These are phyloP conservation scores for Xylaria sp. DNA, from an alignment of 2,329 filamentous ascomycete species.

Conservation along the genomic window DNA sequence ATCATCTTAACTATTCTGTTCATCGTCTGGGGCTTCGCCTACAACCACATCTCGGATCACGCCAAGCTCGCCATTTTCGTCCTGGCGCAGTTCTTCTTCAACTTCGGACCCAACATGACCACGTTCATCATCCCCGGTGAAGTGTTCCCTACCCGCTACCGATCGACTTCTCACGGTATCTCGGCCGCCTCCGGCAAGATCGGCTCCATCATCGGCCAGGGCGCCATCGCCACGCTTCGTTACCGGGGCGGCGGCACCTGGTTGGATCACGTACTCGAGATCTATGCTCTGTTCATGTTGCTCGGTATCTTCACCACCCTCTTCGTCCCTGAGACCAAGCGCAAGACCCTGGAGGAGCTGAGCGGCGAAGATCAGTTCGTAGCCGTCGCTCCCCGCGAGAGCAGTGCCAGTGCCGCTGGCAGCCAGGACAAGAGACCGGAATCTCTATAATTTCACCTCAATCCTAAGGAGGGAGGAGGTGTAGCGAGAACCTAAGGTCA, in stretches of 20 bases:
- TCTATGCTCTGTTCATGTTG: slow-evolving; percentile 81
- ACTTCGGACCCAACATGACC: slow-evolving; percentile 68
- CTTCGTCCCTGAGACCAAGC: slow-evolving; percentile 79
- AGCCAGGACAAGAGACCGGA: slow-evolving; percentile 37
- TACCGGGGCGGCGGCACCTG: slow-evolving; percentile 67
- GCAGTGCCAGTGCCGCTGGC: slow-evolving; percentile 13
- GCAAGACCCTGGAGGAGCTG: slow-evolving; percentile 77
- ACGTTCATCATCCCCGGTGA: slow-evolving; percentile 69
- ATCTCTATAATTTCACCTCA: slow-evolving; percentile 19
- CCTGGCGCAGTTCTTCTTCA: slow-evolving; percentile 69
- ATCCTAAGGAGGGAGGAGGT: neutral
- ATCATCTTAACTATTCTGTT: slow-evolving; percentile 67
- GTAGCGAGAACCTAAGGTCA: neutral
- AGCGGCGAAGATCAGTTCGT: slow-evolving; percentile 51
- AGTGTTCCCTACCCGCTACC: slow-evolving; percentile 67
- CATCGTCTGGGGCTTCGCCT: slow-evolving; percentile 72
- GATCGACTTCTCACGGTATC: slow-evolving; percentile 68
- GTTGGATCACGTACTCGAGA: slow-evolving; percentile 82
- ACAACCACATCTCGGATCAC: slow-evolving; percentile 62
- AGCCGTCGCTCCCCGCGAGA: slow-evolving; percentile 12
- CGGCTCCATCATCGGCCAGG: slow-evolving; percentile 67
- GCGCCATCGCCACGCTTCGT: slow-evolving; percentile 66
- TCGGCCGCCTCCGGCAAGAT: slow-evolving; percentile 67
- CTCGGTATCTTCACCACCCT: slow-evolving; percentile 75
- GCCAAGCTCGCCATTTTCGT: slow-evolving; percentile 68